Evolutionary conservation across 169 alveolate species (phyloP).

Genomic region (Perkinsus marinus): DNA sequence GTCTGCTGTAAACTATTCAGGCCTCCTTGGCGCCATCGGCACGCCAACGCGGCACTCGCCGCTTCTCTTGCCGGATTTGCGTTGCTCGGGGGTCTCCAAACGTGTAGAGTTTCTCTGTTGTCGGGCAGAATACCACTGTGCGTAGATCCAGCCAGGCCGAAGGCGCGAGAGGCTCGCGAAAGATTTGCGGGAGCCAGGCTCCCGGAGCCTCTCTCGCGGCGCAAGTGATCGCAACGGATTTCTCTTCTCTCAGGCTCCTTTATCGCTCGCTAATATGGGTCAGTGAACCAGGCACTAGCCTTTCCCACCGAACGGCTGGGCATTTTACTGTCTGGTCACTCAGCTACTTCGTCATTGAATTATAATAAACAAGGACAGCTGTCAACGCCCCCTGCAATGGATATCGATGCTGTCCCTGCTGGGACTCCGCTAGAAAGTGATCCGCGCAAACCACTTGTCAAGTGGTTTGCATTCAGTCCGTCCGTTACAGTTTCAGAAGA

Average conservation of each 20-base stretch:
- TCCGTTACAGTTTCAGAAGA: not conserved
- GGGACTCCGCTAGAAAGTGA: not conserved
- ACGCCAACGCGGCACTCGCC: no score
- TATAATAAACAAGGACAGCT: not conserved
- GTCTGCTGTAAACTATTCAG: no score
- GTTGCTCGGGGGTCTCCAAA: no score
- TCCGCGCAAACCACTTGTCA: no score
- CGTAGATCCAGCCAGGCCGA: not conserved
- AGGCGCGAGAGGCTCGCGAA: not conserved
- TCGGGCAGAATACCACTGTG: not conserved
- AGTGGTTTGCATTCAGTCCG: not conserved
- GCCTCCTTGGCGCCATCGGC: no score
- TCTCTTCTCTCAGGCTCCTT: not conserved
- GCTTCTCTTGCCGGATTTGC: no score
- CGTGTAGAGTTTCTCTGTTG: not conserved
- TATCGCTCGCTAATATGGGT: not conserved
- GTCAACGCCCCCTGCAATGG: not conserved
- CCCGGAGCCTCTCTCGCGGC: no score
- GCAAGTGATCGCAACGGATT: no score
- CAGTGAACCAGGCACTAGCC: not conserved
- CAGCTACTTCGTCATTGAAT: not conserved
- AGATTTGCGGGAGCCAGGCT: no score
- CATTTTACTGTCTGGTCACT: not conserved
- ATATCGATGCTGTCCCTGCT: not conserved
- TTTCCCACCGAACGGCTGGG: not conserved